Conservation (phyloP, 192 early-diverging fungal species). For the Dissophora ornata region DNA sequence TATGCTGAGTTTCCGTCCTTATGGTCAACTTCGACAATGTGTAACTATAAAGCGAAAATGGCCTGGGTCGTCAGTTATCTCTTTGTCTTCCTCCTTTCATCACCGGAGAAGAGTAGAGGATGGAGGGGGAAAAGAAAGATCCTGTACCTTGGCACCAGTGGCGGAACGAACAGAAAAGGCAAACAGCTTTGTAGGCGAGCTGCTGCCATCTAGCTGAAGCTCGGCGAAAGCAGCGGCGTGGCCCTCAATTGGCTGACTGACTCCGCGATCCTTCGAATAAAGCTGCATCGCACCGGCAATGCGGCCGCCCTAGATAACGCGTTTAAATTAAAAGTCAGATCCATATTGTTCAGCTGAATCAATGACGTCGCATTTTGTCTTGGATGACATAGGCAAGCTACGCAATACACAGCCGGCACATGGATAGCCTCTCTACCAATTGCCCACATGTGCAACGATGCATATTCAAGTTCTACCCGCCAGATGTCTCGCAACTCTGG, state of each 20-base stretch:
- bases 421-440: too few relatives aligned
- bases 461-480: too few relatives aligned
- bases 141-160: conserved; percentile 79
- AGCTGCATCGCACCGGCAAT: conserved; percentile 98
- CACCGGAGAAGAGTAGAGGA: too few relatives aligned
- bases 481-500: too few relatives aligned
- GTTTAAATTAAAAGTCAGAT: not conserved
- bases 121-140: not conserved
- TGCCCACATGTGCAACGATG: too few relatives aligned
- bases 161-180: conserved; percentile 90
- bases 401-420: too few relatives aligned
- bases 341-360: too few relatives aligned
- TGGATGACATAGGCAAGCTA: too few relatives aligned
- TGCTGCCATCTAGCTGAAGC: conserved; percentile 73
- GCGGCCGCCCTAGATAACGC: conserved; percentile 71
- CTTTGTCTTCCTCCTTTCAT: too few relatives aligned
- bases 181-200: conserved; percentile 88
- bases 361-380: too few relatives aligned
- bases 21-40: conserved; percentile 97
- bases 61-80: too few relatives aligned
- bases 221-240: conserved; percentile 97
- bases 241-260: conserved; percentile 95
- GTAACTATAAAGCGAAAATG: conserved; percentile 27
- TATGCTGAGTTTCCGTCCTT: conserved; percentile 91
- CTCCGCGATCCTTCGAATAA: conserved; percentile 91